phyloP scores from a whole-genome alignment of 805 yeast species.

The Ogataea methanolica region DNA sequence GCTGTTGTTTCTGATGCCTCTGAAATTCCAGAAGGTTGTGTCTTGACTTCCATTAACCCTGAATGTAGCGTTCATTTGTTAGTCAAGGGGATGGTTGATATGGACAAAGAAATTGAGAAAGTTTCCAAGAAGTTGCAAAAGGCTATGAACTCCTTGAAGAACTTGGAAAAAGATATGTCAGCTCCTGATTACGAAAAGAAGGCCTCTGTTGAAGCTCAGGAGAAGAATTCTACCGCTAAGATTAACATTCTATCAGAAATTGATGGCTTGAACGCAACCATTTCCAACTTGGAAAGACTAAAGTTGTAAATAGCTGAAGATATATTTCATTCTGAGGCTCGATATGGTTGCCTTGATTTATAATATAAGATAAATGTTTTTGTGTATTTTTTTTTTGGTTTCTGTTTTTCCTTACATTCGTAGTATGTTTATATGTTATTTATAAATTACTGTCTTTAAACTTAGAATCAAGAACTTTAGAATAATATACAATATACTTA shows the following conservation, averaged over 20 bases:
- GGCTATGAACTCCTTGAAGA: constrained; percentile 52
- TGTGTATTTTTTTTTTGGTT: not conserved
- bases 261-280: constrained; percentile 83
- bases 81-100: constrained; percentile 92
- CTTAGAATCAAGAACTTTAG: not conserved
- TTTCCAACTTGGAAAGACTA: constrained; percentile 76
- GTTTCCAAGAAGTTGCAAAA: constrained; percentile 72
- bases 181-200: constrained; percentile 79
- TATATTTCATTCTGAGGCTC: too few relatives aligned
- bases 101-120: constrained; percentile 85
- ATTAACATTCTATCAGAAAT: constrained; percentile 80
- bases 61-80: constrained; percentile 81
- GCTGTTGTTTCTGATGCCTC: constrained; percentile 50
- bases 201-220: constrained; percentile 80
- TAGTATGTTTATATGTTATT: not conserved
- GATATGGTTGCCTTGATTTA: not conserved
- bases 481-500: not conserved
- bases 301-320: constrained; percentile 38
- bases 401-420: not conserved
- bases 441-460: not conserved
- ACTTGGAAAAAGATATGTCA: constrained; percentile 63
- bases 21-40: constrained; percentile 86
- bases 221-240: constrained; percentile 61
- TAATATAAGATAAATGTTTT: not conserved
- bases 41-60: constrained; percentile 74